phyloP scores from a whole-genome alignment of 805 yeast genomes.

The Candida endomychidarum region DNA sequence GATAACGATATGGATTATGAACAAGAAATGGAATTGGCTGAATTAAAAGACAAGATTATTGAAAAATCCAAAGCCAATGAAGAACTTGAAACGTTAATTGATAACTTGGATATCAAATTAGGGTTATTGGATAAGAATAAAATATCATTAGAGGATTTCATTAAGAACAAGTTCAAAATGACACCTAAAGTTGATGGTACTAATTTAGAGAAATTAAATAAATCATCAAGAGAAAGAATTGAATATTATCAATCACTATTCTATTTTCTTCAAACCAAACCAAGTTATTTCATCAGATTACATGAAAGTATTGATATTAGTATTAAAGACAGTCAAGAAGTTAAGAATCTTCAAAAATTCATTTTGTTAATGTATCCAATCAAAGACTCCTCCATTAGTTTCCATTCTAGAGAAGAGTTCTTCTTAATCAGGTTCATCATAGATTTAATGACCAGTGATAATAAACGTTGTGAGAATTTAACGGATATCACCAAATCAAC shows the following conservation, averaged over 20 bases:
- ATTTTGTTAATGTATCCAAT: slow-evolving; percentile 33
- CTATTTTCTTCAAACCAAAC: slow-evolving; percentile 81
- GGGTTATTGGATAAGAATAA: slow-evolving; percentile 77
- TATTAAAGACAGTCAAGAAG: slow-evolving; percentile 23
- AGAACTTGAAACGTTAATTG: slow-evolving; percentile 68
- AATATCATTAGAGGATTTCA: slow-evolving; percentile 73
- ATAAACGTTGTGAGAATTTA: slow-evolving; percentile 27
- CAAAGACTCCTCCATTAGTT: slow-evolving; percentile 25
- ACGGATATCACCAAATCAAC: slow-evolving; percentile 42
- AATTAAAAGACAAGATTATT: slow-evolving; percentile 64
- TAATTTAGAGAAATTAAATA: slow-evolving; percentile 33
- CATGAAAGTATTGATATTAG: slow-evolving; percentile 34
- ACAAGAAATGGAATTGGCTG: slow-evolving; percentile 69
- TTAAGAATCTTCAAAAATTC: slow-evolving; percentile 23
- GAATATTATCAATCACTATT: slow-evolving; percentile 76
- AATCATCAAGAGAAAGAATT: slow-evolving; percentile 49
- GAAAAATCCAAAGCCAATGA: slow-evolving; percentile 71
- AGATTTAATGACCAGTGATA: slow-evolving; percentile 42
- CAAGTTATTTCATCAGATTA: slow-evolving; percentile 63
- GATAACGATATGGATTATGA: slow-evolving; percentile 73
- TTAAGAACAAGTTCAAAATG: slow-evolving; percentile 36
- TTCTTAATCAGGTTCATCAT: slow-evolving; percentile 61
- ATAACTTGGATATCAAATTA: slow-evolving; percentile 74
- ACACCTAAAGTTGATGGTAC: slow-evolving; percentile 19
- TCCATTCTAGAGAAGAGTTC: slow-evolving; percentile 66